A percentile compares a stretch with the other conserved stretches of the same genome.
Evolutionary conservation across 176 grass and related monocot genomes (phyloP).

Genomic region (Oryza glaberrima): DNA sequence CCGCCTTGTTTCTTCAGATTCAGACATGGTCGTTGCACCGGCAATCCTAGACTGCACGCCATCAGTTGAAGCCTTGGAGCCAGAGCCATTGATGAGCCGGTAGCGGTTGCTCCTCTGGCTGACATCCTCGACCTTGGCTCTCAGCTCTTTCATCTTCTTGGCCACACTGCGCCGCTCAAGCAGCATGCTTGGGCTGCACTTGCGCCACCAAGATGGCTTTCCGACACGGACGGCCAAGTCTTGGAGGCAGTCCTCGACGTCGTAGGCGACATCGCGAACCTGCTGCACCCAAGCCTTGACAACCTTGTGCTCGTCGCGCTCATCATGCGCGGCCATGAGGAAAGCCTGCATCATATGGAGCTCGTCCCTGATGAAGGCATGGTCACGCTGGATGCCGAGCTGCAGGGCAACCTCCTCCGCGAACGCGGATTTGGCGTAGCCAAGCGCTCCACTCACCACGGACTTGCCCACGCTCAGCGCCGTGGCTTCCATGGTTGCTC

Average conservation of each 20-base stretch:
- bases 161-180: no score
- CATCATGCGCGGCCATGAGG: background rate
- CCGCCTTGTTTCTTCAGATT: no score
- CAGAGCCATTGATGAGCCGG: background rate
- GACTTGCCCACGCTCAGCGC: background rate
- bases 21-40: no score
- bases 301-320: no score
- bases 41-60: background rate
- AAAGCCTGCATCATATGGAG: conserved; percentile 43
- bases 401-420: conserved; percentile 34
- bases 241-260: conserved; percentile 44
- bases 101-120: conserved; percentile 28
- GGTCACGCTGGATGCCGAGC: conserved; percentile 24
- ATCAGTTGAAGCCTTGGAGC: background rate
- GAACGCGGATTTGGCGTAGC: background rate
- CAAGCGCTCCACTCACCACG: background rate
- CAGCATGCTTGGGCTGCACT: no score
- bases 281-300: conserved; percentile 35
- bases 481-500: no score
- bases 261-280: conserved; percentile 35
- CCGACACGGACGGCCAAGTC: background rate
- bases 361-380: conserved; percentile 36
- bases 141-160: background rate
- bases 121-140: conserved; percentile 14
- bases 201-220: background rate